Conservation (phyloP, 331 rosid species). For the Malus hybrid region DNA sequence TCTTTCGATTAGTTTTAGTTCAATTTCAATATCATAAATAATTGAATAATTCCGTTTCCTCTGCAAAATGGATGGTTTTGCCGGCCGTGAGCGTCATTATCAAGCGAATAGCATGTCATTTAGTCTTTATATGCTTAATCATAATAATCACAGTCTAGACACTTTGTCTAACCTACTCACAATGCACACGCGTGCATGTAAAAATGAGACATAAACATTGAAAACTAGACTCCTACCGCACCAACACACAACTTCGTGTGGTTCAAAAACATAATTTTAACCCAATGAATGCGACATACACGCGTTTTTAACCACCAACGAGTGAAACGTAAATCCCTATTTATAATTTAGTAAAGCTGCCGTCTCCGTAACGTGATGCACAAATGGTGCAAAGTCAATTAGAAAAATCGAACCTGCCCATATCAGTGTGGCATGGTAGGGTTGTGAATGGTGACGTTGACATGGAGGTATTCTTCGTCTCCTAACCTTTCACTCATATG, state of each 20-base stretch:
- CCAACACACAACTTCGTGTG: background rate
- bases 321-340: too few species aligned
- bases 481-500: background rate
- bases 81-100: background rate
- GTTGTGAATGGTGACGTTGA: background rate
- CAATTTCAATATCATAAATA: background rate
- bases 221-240: background rate
- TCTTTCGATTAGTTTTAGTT: background rate
- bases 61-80: background rate
- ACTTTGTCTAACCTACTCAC: background rate
- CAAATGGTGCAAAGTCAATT: background rate
- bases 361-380: background rate
- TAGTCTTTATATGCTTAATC: background rate
- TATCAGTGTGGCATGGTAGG: background rate
- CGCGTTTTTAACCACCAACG: background rate
- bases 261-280: too few species aligned
- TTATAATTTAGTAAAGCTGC: background rate
- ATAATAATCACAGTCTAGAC: background rate
- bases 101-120: background rate
- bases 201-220: background rate
- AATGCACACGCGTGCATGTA: background rate
- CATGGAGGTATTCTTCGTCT: background rate
- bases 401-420: background rate
- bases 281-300: background rate
- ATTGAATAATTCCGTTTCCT: background rate